Evolutionary conservation across 2,329 filamentous ascomycete genomes (phyloP).

Genomic region (Pseudogymnoascus sp.): DNA sequence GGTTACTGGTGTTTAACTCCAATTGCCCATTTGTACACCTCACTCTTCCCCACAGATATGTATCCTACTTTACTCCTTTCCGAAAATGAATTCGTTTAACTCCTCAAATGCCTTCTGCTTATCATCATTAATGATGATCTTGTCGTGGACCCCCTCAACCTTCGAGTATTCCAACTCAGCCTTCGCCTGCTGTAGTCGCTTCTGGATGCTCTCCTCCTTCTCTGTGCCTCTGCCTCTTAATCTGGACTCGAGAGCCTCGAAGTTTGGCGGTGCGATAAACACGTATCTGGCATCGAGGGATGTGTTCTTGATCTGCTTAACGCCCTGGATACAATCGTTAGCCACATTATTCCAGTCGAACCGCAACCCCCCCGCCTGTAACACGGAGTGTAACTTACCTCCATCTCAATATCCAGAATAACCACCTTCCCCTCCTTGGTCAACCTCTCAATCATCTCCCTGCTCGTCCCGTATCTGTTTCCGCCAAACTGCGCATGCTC

Average conservation of each 20-base stretch:
- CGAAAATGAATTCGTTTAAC: conserved; percentile 43
- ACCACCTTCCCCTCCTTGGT: conserved; percentile 64
- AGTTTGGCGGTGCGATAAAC: conserved; percentile 73
- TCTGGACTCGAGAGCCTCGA: conserved; percentile 65
- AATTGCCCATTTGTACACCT: neutral
- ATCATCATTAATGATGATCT: conserved; percentile 59
- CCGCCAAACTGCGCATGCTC: conserved; percentile 78
- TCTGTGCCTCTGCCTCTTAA: conserved; percentile 73
- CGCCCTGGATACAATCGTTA: conserved; percentile 45
- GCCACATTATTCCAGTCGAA: neutral
- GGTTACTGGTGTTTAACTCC: neutral
- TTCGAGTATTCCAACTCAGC: conserved; percentile 67
- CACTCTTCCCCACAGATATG: neutral
- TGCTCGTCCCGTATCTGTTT: conserved; percentile 81
- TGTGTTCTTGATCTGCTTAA: conserved; percentile 83
- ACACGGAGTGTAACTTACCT: conserved; percentile 48
- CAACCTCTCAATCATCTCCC: conserved; percentile 69
- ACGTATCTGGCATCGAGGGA: conserved; percentile 69
- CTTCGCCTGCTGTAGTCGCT: conserved; percentile 62
- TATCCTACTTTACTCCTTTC: neutral
- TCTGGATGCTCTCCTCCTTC: conserved; percentile 60
- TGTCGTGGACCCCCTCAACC: conserved; percentile 57
- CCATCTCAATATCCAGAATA: conserved; percentile 94
- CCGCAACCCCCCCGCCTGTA: neutral
- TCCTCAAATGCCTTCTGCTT: conserved; percentile 48